phyloP scores from a whole-genome alignment of 2,329 filamentous ascomycete species.

The Fonsecaea multimorphosa region DNA sequence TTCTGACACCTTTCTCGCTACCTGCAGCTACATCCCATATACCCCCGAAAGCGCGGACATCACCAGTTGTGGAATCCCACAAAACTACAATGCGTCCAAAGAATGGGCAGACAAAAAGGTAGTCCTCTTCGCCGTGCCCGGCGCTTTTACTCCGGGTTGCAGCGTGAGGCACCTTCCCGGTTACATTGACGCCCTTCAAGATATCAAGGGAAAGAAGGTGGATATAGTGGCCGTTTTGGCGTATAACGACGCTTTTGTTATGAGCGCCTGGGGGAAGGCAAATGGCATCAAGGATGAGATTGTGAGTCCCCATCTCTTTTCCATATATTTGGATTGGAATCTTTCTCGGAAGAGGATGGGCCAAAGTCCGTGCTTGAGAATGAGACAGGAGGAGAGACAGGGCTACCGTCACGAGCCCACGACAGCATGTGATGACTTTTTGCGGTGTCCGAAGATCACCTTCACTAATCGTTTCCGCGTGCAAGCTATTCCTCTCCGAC shows the following conservation, averaged over 20 bases:
- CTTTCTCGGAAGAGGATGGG: neutral
- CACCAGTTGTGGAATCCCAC: conserved; percentile 77
- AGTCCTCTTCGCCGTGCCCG: conserved; percentile 71
- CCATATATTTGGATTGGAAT: neutral
- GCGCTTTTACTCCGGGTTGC: conserved; percentile 88
- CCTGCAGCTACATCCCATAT: conserved; percentile 74
- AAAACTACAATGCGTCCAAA: conserved; percentile 79
- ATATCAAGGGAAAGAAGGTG: conserved; percentile 79
- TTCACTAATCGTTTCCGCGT: neutral
- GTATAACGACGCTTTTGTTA: conserved; percentile 84
- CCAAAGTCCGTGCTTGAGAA: neutral
- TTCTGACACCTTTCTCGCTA: conserved; percentile 26
- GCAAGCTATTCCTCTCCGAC: conserved; percentile 77
- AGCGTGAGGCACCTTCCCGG: conserved; percentile 79
- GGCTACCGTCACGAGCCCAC: too few relatives aligned
- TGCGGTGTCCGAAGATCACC: neutral
- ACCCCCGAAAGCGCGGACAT: conserved; percentile 71
- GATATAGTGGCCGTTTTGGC: conserved; percentile 82
- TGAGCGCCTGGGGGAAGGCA: conserved; percentile 89
- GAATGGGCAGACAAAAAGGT: conserved; percentile 74
- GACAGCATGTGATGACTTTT: neutral
- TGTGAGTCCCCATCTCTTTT: conserved; percentile 50
- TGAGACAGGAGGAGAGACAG: too few relatives aligned
- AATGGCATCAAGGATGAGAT: conserved; percentile 76
- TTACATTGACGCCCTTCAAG: conserved; percentile 73